phyloP scores from a whole-genome alignment of 257 asterid genomes.

The Perilla frutescens region DNA sequence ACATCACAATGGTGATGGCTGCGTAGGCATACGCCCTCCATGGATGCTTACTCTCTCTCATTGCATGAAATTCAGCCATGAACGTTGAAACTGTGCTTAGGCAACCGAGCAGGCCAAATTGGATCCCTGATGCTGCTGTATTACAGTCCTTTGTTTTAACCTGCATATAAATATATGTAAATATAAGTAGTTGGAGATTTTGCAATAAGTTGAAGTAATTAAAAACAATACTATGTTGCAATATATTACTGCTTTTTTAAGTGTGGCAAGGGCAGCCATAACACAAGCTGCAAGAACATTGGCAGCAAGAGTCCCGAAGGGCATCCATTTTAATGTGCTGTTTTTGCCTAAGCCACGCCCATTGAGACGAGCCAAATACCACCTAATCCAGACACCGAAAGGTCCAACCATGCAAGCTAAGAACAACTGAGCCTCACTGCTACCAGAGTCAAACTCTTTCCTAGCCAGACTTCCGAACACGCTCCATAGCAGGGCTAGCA shows the following conservation, averaged over 20 bases:
- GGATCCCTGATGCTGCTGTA: conserved; percentile 66
- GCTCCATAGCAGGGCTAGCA: conserved; percentile 62
- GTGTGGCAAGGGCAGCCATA: conserved; percentile 86
- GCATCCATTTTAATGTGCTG: conserved; percentile 69
- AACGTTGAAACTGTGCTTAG: conserved; percentile 84
- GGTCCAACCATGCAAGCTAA: conserved; percentile 89
- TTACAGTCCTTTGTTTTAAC: conserved; percentile 48
- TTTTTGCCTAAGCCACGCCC: conserved; percentile 76
- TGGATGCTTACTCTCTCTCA: conserved; percentile 65
- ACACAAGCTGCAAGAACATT: conserved; percentile 81
- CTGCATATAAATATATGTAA: conserved; percentile 33
- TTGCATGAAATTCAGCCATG: conserved; percentile 78
- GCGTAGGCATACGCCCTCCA: conserved; percentile 82
- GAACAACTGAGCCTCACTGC: conserved; percentile 60
- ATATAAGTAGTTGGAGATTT: not conserved
- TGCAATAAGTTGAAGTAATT: not conserved
- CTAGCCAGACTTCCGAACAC: conserved; percentile 46
- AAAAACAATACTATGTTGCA: too few species aligned
- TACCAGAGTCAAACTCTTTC: conserved; percentile 52
- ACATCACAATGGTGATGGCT: conserved; percentile 44
- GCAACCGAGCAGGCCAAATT: conserved; percentile 88
- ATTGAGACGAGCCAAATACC: conserved; percentile 82
- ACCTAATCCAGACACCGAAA: conserved; percentile 86
- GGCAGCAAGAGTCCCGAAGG: conserved; percentile 91
- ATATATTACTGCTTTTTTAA: conserved; percentile 61